Conservation (phyloP, 1,139 yeast species). For the Taphrina communis region DNA sequence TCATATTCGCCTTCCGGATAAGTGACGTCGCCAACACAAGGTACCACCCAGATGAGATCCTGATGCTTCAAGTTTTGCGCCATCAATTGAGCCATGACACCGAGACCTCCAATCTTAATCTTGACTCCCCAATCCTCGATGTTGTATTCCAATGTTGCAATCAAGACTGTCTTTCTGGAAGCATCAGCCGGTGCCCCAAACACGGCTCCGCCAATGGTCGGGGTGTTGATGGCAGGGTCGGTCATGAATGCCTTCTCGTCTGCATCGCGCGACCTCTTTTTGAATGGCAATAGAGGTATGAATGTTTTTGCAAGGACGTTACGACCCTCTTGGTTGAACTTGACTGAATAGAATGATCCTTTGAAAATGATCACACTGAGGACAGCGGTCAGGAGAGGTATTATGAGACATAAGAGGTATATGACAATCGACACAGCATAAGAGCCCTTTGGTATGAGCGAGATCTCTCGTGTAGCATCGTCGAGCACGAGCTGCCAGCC, state of each 20-base stretch:
- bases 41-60: constrained; percentile 44
- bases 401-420: constrained; percentile 35
- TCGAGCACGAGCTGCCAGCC: constrained; percentile 37
- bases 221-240: constrained; percentile 34
- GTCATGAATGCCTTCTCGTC: constrained; percentile 34
- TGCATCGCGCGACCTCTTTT: constrained; percentile 13
- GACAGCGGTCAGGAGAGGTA: constrained; percentile 40
- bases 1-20: constrained; percentile 42
- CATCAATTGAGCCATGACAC: constrained; percentile 45
- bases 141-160: constrained; percentile 43
- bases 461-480: constrained; percentile 31
- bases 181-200: constrained; percentile 21
- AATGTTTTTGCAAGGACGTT: constrained; percentile 34
- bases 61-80: constrained; percentile 42
- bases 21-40: constrained; percentile 42
- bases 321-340: constrained; percentile 42
- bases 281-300: constrained; percentile 39
- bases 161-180: constrained; percentile 40
- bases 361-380: constrained; percentile 40
- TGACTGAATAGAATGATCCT: constrained; percentile 42
- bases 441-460: constrained; percentile 34
- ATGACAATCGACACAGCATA: constrained; percentile 39
- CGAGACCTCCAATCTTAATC: constrained; percentile 44
- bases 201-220: constrained; percentile 21
- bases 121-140: constrained; percentile 43